Evolutionary conservation across 805 yeast genomes (phyloP), one percentile per base, ranked within the genome.

Genomic region (Kluyveromyces aestuarii): DNA sequence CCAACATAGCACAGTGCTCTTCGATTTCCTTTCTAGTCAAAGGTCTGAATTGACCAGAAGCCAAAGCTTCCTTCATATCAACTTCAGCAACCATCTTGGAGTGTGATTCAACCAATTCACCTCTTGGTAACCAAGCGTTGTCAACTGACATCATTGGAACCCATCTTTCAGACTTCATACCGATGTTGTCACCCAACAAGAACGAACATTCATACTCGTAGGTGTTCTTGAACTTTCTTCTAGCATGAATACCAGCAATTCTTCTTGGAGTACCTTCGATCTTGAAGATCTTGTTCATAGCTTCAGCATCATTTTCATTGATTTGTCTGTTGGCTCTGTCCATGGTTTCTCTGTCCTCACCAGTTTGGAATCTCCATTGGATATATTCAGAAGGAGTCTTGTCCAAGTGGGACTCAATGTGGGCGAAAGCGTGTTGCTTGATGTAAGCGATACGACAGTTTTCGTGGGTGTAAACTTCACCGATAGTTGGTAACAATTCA

Each of bases 321-420:
- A 93, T 89, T 74, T 84, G 91, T 82, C 99, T 88, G 75, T 95
- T 88, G 72, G 98, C 99, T 81, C 98, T 87, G 82, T 93, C 99
- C 99, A 93, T 93, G 77, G 99, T 93, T 82, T 93, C 99, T 81
- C 99, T 89, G 77, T 93, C 99, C 81, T 93, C 99, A 90, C 99
- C 99, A 72, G 99, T 93, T 81, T 93, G 99, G 97, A 91, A 93
- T 85, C 99, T 93, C 99, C 99, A 93, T 81, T 93, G 99, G 67
- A 93, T 93, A 81, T 93, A 93, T 81, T 93, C 99, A 68, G 97
- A 89, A 71, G 99, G 99, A 70, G 99, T 93, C 83, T 86, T 87
- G 83, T 93, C 99, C 74, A 91, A 82, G 73, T 93, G 99, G 72
- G 86, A 82, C 76, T 95, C 99, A 69, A 93, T 91, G 76, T 93